Conservation (phyloP, 345 rosid genomes). For the Sonneratia alba region DNA sequence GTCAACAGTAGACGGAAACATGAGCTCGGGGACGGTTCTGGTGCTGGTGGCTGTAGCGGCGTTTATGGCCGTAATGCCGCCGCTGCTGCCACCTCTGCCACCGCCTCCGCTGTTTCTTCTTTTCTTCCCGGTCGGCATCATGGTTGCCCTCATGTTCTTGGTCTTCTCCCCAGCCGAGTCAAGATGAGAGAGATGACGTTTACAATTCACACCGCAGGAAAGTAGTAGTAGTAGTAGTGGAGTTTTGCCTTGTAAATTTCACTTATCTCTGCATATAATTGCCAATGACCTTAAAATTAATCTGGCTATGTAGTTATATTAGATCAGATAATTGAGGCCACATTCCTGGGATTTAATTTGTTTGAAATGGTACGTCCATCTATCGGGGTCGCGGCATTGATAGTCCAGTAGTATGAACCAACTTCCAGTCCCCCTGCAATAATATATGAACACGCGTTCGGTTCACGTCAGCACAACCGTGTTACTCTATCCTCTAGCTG, state of each 20-base stretch:
- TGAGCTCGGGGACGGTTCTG: conserved; percentile 22
- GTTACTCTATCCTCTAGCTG: no score
- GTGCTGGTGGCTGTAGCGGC: conserved; percentile 29
- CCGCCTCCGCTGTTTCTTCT: conserved; percentile 53
- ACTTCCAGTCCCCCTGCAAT: no score
- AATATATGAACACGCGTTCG: no score
- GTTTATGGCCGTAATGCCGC: conserved; percentile 45
- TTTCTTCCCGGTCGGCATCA: conserved; percentile 50
- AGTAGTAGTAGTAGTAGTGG: not conserved
- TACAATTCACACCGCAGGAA: not conserved
- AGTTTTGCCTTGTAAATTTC: not conserved
- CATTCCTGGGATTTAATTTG: no score
- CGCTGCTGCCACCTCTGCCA: conserved; percentile 56
- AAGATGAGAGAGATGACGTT: conserved; percentile 4
- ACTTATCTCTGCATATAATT: not conserved
- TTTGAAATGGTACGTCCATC: not conserved
- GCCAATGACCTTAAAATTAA: not conserved
- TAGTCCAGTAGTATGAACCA: no score
- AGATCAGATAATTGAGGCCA: no score
- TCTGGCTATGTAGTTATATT: no score
- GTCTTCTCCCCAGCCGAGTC: conserved; percentile 35
- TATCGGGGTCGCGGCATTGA: no score
- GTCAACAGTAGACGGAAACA: not conserved
- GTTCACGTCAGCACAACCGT: no score
- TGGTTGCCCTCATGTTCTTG: conserved; percentile 57